phyloP scores from a whole-genome alignment of 1,284 basidiomycete genomes.

The Ustilago hordei region DNA sequence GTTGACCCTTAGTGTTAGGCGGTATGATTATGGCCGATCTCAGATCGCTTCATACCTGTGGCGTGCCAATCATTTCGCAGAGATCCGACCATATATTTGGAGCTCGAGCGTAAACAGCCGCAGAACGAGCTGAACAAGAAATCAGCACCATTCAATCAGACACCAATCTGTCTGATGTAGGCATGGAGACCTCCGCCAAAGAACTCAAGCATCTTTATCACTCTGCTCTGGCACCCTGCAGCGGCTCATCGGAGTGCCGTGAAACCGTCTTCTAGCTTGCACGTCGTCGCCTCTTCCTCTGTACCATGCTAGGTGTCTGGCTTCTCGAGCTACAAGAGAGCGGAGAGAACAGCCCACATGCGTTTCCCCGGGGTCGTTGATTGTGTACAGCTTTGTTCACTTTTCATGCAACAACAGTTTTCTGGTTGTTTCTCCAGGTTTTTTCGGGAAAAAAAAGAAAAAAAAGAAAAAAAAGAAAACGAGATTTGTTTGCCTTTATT shows the following conservation, averaged over 20 bases:
- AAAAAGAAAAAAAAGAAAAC: not conserved
- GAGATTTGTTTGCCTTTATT: not conserved
- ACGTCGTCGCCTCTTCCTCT: not conserved
- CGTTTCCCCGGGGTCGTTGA: not conserved
- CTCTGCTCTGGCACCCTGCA: not conserved
- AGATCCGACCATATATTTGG: not conserved
- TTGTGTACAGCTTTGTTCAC: not conserved
- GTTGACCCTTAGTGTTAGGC: not conserved
- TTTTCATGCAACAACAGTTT: not conserved
- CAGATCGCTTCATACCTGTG: not conserved
- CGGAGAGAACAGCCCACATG: not conserved
- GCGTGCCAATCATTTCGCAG: not conserved
- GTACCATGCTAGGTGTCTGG: not conserved
- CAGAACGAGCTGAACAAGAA: no score
- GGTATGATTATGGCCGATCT: not conserved
- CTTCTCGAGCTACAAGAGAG: not conserved
- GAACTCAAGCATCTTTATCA: not conserved
- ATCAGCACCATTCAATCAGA: not conserved
- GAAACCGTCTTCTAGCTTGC: not conserved
- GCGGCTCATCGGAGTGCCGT: not conserved
- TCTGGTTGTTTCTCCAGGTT: constrained; percentile 3
- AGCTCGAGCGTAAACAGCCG: not conserved
- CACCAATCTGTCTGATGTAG: not conserved
- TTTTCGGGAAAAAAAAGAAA: no score
- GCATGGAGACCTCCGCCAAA: not conserved